Base-by-base conservation (phyloP, 2,329 filamentous ascomycete species). In the Aspergillus piperis region DNA sequence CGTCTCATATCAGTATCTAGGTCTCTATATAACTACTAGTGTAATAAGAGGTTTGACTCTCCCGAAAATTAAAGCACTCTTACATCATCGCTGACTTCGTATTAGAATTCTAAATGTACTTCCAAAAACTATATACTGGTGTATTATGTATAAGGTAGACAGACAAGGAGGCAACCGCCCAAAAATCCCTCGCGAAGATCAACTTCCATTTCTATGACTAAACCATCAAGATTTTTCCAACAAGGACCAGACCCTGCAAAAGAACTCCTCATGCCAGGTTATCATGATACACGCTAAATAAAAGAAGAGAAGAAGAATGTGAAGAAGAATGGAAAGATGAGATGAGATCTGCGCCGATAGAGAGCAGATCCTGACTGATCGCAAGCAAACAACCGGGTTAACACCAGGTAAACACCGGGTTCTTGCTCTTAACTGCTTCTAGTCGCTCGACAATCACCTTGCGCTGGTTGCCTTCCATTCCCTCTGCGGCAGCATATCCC, bases 321-420 rank as follows among this genome's bases (percentile, higher is more conserved):
- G 11, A 36, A 54, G 27, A 57, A 51, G n/a, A 42, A 58, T 8
- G 39, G 17, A 51, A 44, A 58, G 55, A 51, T 23, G 13, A 10
- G 25, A 25, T 25, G 36, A 52, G 52, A 61, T 58, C 32, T 36
- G 32, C 32, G 32, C 32, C 32, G 32, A 36, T 11, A 15, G 47
- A 54, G 47, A 54, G 49, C 49, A 57, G 55, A 41, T 57, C 32
- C 49, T 62, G 55, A 54, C 8, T 49, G 32, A 27, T 42, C 52
- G 25, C 21, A 38, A 30, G 36, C 19, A 42, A 49, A 49, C 48
- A 39, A 38, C 42, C 44, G 27, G 61, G 59, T 80, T 80, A 98
- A 81, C 95, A 99, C 91, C 95, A 99, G 48, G 91, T 96, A 77
- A 99, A 99, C 32, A 99, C 92, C 2, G 95, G 95, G 73, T 96